Evolutionary conservation across 768 basidiomycete genomes (phyloP), one percentile per base, ranked within the genome.

Genomic region (Multifurca ochricompacta): DNA sequence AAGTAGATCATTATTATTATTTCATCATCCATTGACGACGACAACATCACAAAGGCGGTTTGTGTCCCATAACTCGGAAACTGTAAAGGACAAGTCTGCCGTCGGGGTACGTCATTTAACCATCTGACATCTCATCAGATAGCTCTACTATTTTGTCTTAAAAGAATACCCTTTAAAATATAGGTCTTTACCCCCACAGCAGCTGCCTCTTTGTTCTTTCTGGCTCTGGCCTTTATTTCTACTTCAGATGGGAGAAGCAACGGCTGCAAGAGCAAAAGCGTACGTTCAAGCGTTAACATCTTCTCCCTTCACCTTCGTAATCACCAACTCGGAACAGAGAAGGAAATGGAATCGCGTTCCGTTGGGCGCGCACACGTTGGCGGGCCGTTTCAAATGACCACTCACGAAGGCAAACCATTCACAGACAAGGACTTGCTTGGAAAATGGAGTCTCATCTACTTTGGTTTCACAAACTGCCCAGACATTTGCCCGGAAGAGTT

Each of bases 401-500:
- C 82, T 6, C 83, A 86, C 43, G 71, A 81, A 8, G 82, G 81
- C 52, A 67, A 66, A 51, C 68, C 79, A 0, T 98, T 92, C 70
- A 87, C 91, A 1, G 85, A 97, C 41, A 71, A 87, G 51, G 80
- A 95, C 64, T 72, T 98, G 42, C 69, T 87, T 23, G 94, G 93
- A 32, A 87, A 89, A 72, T 97, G 91, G 91, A 87, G 77, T n/a
- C 71, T 91, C 55, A 77, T 90, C 42, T 91, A 97, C 73, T 99
- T 99, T 70, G 96, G 96, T n/a, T 99, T 98, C 74, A 94, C 95
- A 28, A 95, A 99, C 69, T 99, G 96, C 70, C 95, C 96, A 6
- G 96, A 99, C 69, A 97, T 99, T 50, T 99, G 96, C 66, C 96
- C 96, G 1, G 90, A 94, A 51, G 95, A 98, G 71, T 76, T 99